Evolutionary conservation across 192 early-diverging fungal genomes (phyloP), one percentile per base, ranked within the genome.

Genomic region (Dimargaris xerosporica): DNA sequence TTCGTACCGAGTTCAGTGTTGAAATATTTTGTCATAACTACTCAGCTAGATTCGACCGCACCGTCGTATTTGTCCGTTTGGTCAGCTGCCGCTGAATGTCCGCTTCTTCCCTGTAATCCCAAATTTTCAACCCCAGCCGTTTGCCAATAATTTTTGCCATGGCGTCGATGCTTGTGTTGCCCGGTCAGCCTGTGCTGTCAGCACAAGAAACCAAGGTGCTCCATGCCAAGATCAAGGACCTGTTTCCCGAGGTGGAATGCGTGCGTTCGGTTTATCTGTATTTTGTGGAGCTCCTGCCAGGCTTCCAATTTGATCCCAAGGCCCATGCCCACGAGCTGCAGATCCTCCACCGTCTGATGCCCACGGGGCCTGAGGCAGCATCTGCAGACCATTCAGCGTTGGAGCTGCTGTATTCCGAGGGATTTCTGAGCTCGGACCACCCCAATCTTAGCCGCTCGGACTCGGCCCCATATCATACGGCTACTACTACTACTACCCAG

Each of bases 161-260:
- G 34, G 34, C 34, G 7, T 39, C 64, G 5, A 93, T 96, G 89
- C 77, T 96, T 62, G 77, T 91, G 59, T 78, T 96, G n/a, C 87
- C 90, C 54, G 91, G 89, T 50, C 78, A 86, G 45, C 77, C 82
- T 29, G 85, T 90, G 28, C 74, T 91, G 28, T 93, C 93, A 0
- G 74, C 73, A 17, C 92, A 91, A 71, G 82, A 87, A 67, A 76
- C 74, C 26, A 69, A 76, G 7, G 70, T 70, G 62, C 72, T 91
- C 45, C 58, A 84, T 21, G 75, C 75, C 52, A 73, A 76, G 56
- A 62, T 92, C 21, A 81, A 85, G 65, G 70, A 75, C 29, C 67
- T 70, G 19, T 62, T 74, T 19, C 80, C 84, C 26, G 64, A 68
- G 2, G 67, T 86, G 44, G 62, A 65, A 43, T 67, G 61, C 34